Evolutionary conservation across 1,284 basidiomycete species (phyloP).

Genomic region (Trametes hirsuta): DNA sequence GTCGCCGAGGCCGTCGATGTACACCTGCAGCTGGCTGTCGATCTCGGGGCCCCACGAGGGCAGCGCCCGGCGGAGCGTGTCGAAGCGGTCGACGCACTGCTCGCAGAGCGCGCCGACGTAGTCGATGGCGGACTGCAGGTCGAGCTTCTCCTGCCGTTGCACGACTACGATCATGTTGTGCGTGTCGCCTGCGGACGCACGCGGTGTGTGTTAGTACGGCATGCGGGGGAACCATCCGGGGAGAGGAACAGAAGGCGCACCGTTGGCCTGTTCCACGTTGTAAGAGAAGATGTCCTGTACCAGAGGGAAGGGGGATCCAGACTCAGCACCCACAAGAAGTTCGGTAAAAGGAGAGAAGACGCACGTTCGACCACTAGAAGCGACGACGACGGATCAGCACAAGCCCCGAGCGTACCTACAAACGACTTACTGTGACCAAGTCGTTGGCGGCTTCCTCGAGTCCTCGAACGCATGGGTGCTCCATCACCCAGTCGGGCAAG

Average conservation of each 20-base stretch:
- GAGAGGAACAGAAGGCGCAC: constrained; percentile 15
- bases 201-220: constrained; percentile 7
- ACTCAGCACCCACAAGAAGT: not conserved
- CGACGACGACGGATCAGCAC: constrained; percentile 7
- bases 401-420: constrained; percentile 3
- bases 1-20: constrained; percentile 41
- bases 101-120: constrained; percentile 44
- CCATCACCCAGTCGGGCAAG: constrained; percentile 41
- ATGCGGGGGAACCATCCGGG: not conserved
- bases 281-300: constrained; percentile 47
- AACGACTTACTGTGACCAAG: constrained; percentile 36
- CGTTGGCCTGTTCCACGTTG: constrained; percentile 46
- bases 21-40: constrained; percentile 39
- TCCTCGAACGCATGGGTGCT: constrained; percentile 39
- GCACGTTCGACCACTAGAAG: constrained; percentile 42
- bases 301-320: not conserved
- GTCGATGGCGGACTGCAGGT: constrained; percentile 44
- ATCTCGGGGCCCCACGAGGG: constrained; percentile 43
- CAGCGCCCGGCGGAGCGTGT: constrained; percentile 34
- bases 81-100: constrained; percentile 41
- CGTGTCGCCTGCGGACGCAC: constrained; percentile 37
- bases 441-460: constrained; percentile 43
- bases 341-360: constrained; percentile 20
- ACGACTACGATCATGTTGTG: constrained; percentile 48
- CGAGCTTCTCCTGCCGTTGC: constrained; percentile 38